These are phyloP conservation scores for Amorphotheca resinae DNA, from an alignment of 495 filamentous ascomycete species.

Conservation along the genomic window DNA sequence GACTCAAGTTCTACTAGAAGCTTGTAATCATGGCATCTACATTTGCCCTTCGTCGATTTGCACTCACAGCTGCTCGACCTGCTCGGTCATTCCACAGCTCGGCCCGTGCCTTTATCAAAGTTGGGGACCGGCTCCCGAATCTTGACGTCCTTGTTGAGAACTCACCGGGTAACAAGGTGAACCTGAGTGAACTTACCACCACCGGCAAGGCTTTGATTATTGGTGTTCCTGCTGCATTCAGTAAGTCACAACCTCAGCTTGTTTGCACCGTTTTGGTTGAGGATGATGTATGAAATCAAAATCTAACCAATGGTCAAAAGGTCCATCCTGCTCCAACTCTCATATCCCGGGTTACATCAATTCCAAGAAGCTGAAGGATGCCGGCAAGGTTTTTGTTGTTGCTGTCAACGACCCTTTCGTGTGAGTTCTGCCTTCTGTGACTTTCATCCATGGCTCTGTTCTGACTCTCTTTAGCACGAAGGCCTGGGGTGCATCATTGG, in stretches of 20 bases:
- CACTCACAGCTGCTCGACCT: conserved; percentile 7
- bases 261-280: conserved; percentile 5
- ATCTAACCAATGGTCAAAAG: conserved; percentile 4
- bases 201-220: conserved; percentile 64
- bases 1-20: neutral
- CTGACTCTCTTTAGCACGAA: conserved; percentile 49
- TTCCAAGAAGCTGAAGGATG: conserved; percentile 57
- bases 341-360: conserved; percentile 78
- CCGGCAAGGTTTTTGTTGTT: conserved; percentile 74
- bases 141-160: conserved; percentile 48
- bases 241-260: too few species aligned
- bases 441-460: neutral
- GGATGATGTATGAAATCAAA: neutral
- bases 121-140: conserved; percentile 50
- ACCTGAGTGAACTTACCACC: conserved; percentile 61
- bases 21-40: conserved; percentile 13
- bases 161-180: conserved; percentile 71
- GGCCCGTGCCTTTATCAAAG: conserved; percentile 35
- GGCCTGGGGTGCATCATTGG: conserved; percentile 66
- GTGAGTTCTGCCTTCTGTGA: conserved; percentile 33
- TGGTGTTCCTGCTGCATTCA: conserved; percentile 85
- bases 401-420: conserved; percentile 94
- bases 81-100: conserved; percentile 40
- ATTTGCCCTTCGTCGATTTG: conserved; percentile 7
- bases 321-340: conserved; percentile 61